phyloP scores from a whole-genome alignment of 768 basidiomycete species.

The Leccinum barrowsii region DNA sequence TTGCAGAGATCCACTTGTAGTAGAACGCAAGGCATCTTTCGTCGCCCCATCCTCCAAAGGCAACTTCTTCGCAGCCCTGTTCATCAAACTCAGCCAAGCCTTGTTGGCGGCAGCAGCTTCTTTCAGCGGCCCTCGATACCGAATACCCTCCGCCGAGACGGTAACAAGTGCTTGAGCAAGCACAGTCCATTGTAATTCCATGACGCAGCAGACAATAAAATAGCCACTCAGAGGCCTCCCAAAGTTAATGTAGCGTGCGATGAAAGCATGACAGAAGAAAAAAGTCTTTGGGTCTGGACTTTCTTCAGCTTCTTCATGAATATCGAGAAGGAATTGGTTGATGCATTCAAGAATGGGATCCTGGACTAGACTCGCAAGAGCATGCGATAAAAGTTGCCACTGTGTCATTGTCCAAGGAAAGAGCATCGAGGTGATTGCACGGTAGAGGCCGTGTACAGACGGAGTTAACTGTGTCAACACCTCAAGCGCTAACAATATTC shows the following conservation, averaged over 20 bases:
- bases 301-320: slow-evolving; percentile 51
- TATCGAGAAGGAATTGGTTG: slow-evolving; percentile 65
- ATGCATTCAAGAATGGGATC: slow-evolving; percentile 67
- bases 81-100: slow-evolving; percentile 72
- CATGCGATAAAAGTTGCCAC: slow-evolving; percentile 55
- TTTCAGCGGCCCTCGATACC: slow-evolving; percentile 29
- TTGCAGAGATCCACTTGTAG: slow-evolving; percentile 62
- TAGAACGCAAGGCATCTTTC: slow-evolving; percentile 40
- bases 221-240: slow-evolving; percentile 83
- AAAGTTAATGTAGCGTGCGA: slow-evolving; percentile 69
- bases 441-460: slow-evolving; percentile 81
- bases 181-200: slow-evolving; percentile 82
- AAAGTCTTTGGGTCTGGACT: slow-evolving; percentile 35
- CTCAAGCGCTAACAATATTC: slow-evolving; percentile 48
- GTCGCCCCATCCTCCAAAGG: slow-evolving; percentile 38
- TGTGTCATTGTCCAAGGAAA: slow-evolving; percentile 70
- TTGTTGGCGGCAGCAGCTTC: slow-evolving; percentile 84
- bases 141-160: slow-evolving; percentile 28
- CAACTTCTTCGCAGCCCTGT: slow-evolving; percentile 39
- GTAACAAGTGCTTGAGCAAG: slow-evolving; percentile 66
- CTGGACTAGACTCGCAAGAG: slow-evolving; percentile 59
- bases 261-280: slow-evolving; percentile 62
- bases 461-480: slow-evolving; percentile 76
- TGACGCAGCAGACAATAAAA: slow-evolving; percentile 85
- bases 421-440: slow-evolving; percentile 76